Conservation (phyloP, 163 green algal species). For the Botryococcus braunii region DNA sequence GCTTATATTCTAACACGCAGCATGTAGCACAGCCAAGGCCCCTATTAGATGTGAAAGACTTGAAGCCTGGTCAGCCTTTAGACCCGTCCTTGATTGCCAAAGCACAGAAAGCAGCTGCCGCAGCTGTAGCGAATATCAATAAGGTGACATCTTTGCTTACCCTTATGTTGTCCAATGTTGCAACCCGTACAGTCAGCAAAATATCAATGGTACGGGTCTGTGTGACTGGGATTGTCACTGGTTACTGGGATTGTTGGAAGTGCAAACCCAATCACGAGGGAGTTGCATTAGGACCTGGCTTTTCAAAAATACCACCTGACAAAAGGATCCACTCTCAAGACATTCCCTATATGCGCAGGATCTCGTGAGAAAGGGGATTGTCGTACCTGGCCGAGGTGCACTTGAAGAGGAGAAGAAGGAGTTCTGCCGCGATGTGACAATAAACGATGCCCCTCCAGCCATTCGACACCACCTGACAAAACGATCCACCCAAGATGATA, state of each 20-base stretch:
- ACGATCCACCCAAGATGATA: constrained; percentile 27
- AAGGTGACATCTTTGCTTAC: constrained; percentile 21
- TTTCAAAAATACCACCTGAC: too few relatives aligned
- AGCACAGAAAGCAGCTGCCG: constrained; percentile 25
- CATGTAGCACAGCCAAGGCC: too few relatives aligned
- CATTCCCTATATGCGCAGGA: too few relatives aligned
- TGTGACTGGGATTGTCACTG: too few relatives aligned
- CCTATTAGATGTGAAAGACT: neutral
- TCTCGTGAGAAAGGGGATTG: constrained; percentile 18
- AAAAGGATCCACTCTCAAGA: too few relatives aligned
- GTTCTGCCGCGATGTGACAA: constrained; percentile 18
- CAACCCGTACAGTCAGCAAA: too few relatives aligned
- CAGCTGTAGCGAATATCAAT: constrained; percentile 26
- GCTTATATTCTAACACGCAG: too few relatives aligned
- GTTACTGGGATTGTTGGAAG: too few relatives aligned
- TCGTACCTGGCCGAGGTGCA: neutral
- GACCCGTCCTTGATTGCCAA: constrained; percentile 10
- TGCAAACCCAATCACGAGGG: too few relatives aligned
- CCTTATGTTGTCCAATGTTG: too few relatives aligned
- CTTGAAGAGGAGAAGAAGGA: constrained; percentile 10
- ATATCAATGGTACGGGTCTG: too few relatives aligned
- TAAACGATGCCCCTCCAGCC: constrained; percentile 25
- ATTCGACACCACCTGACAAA: constrained; percentile 27
- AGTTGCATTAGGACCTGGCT: too few relatives aligned
- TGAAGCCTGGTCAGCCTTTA: constrained; percentile 12